Conservation (phyloP, 1,284 basidiomycete genomes). For the Cutaneotrichosporon sp. region DNA sequence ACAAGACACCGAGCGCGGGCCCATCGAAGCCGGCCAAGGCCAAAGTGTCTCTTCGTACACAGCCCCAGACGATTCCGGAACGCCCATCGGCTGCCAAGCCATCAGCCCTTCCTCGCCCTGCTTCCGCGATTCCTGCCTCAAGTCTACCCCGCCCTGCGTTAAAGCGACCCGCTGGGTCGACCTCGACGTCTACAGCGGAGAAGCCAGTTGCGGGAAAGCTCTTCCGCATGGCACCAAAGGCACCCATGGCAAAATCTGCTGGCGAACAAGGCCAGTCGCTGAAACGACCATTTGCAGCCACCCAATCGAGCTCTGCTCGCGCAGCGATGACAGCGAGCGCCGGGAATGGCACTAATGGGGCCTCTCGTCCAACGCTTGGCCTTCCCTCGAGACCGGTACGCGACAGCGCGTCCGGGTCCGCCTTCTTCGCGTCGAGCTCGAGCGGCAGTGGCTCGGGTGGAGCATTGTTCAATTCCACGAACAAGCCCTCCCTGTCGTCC, state of each 20-base stretch:
- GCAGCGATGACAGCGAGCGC: neutral
- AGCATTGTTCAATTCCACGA: neutral
- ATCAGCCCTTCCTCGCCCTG: neutral
- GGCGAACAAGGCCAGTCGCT: neutral
- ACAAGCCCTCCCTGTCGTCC: no score
- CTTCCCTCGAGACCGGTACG: constrained; percentile 1
- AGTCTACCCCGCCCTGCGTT: neutral
- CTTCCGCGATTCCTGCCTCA: no score
- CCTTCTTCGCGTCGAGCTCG: neutral
- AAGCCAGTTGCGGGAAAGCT: neutral
- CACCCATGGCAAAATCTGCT: neutral
- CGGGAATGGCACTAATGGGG: neutral
- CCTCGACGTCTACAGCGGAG: neutral
- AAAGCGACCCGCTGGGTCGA: neutral
- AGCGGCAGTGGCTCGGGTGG: neutral
- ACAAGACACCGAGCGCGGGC: neutral
- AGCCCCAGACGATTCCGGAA: neutral
- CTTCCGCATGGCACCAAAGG: neutral
- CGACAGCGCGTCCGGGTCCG: neutral
- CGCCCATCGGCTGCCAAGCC: neutral
- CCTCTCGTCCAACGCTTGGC: constrained; percentile 4
- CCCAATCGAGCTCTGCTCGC: neutral
- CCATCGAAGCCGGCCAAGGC: neutral
- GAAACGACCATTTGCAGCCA: constrained; percentile 6
- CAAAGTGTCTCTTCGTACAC: neutral